These are phyloP conservation scores for Podila verticillata DNA, from an alignment of 192 early-diverging fungal species.

Conservation along the genomic window DNA sequence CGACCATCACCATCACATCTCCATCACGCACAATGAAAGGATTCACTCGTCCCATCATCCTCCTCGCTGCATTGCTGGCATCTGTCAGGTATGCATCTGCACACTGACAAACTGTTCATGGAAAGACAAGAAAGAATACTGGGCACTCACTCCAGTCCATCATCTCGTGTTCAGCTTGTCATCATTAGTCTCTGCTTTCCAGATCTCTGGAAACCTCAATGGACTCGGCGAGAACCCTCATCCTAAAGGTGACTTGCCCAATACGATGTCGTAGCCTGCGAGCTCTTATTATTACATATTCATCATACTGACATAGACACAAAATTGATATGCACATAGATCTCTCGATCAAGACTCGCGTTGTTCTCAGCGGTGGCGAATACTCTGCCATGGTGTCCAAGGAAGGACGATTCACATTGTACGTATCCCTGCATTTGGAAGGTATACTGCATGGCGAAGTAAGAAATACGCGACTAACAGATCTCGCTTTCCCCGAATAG, in stretches of 20 bases:
- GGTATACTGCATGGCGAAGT: neutral
- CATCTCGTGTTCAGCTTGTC: conserved; percentile 17
- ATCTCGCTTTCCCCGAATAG: conserved; percentile 28
- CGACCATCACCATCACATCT: too few relatives aligned
- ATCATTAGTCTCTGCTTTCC: conserved; percentile 14
- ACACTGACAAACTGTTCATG: neutral
- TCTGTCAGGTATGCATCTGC: neutral
- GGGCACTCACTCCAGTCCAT: neutral
- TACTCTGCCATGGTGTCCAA: conserved; percentile 53
- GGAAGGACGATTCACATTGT: conserved; percentile 60
- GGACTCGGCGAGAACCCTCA: conserved; percentile 20
- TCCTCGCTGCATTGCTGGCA: neutral
- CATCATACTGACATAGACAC: neutral
- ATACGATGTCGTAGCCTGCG: too few relatives aligned
- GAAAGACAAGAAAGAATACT: neutral
- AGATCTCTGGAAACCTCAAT: conserved; percentile 22
- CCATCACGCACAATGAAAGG: too few relatives aligned
- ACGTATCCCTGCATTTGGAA: conserved; percentile 1
- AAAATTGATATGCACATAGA: conserved; percentile 23
- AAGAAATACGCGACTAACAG: neutral
- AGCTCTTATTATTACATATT: too few relatives aligned
- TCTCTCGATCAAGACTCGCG: conserved; percentile 49
- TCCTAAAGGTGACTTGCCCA: conserved; percentile 19
- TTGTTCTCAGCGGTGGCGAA: conserved; percentile 57
- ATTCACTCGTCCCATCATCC: neutral